phyloP scores from a whole-genome alignment of 1,139 yeast species.

The Hyphopichia wangnamkhiaoensis region DNA sequence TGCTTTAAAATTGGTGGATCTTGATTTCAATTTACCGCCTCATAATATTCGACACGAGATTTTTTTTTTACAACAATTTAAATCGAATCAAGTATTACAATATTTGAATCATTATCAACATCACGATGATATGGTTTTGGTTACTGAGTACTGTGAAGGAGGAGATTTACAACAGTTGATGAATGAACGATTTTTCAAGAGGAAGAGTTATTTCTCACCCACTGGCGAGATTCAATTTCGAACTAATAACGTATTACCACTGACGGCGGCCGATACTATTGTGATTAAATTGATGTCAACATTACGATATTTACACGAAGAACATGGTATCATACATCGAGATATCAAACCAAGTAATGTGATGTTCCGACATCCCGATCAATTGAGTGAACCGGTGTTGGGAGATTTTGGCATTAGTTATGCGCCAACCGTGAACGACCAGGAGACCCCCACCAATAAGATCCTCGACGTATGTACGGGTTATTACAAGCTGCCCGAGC shows the following conservation, averaged over 20 bases:
- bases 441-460: slow-evolving; percentile 50
- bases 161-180: slow-evolving; percentile 28
- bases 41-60: slow-evolving; percentile 41
- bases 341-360: slow-evolving; percentile 85
- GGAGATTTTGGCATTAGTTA: slow-evolving; percentile 85
- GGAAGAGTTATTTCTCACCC: too few species aligned
- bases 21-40: slow-evolving; percentile 38
- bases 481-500: slow-evolving; percentile 81
- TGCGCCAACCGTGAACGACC: slow-evolving; percentile 24
- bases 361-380: slow-evolving; percentile 40
- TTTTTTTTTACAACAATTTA: slow-evolving; percentile 22
- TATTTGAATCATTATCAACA: slow-evolving; percentile 21
- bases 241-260: slow-evolving; percentile 17
- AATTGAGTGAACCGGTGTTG: slow-evolving; percentile 41
- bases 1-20: slow-evolving; percentile 43
- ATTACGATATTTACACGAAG: slow-evolving; percentile 32
- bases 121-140: slow-evolving; percentile 37
- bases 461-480: slow-evolving; percentile 77
- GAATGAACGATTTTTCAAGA: slow-evolving; percentile 13
- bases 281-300: slow-evolving; percentile 20
- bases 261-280: slow-evolving; percentile 16
- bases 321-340: slow-evolving; percentile 73
- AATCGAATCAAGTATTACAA: slow-evolving; percentile 23
- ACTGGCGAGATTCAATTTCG: slow-evolving; percentile 25
- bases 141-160: slow-evolving; percentile 31